Conservation (phyloP, 306 rosid genomes). For the Carpinus fangiana region DNA sequence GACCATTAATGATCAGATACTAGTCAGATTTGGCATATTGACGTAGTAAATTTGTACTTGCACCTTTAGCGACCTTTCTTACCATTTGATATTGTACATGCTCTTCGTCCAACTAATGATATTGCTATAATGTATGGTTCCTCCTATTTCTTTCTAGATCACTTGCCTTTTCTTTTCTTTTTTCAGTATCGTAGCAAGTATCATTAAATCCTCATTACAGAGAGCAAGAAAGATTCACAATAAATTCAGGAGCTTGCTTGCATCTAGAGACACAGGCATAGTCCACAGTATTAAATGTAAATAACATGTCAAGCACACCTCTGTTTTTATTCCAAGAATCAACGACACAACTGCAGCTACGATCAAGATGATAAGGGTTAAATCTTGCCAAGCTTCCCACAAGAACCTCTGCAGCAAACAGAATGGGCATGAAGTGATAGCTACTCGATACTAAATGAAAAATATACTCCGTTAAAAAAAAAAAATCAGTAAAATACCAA, state of each 20-base stretch:
- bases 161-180: neutral
- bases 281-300: neutral
- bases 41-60: neutral
- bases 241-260: slow-evolving; percentile 8
- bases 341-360: slow-evolving; percentile 86
- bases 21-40: neutral
- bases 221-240: slow-evolving; percentile 1
- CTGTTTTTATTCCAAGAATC: slow-evolving; percentile 81
- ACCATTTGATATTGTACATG: neutral
- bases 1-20: neutral
- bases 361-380: slow-evolving; percentile 84
- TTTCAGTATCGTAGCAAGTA: neutral
- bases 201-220: neutral
- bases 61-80: neutral
- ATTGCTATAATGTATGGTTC: neutral
- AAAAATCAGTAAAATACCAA: slow-evolving; percentile 44
- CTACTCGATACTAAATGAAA: neutral
- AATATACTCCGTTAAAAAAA: neutral
- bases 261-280: slow-evolving; percentile 10
- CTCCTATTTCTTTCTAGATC: neutral
- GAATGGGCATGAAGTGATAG: slow-evolving; percentile 14
- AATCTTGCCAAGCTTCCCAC: slow-evolving; percentile 99
- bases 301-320: slow-evolving; percentile 49
- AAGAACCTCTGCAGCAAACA: slow-evolving; percentile 70
- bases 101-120: neutral